Conservation (phyloP, 2,329 filamentous ascomycete genomes). For the Diaporthe nobilis region DNA sequence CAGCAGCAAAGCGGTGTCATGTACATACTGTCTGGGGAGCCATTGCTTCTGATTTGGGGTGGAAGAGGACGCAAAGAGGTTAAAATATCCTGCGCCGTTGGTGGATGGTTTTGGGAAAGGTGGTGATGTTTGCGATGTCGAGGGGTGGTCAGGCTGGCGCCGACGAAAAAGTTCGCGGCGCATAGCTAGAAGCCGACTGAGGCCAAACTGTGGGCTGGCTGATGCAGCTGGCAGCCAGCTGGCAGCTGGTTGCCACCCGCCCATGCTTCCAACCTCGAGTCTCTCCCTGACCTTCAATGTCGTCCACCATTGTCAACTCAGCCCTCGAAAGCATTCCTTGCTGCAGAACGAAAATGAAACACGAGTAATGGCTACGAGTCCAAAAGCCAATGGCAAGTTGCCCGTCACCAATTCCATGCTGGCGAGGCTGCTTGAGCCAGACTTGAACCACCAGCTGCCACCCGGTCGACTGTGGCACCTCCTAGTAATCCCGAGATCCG, state of each 20-base stretch:
- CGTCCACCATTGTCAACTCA: neutral
- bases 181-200: neutral
- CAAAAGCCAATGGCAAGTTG: neutral
- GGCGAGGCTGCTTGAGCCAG: neutral
- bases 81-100: constrained; percentile 84
- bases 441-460: neutral
- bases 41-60: constrained; percentile 73
- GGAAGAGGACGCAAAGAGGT: constrained; percentile 71
- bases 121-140: constrained; percentile 26
- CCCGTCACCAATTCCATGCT: neutral
- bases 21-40: constrained; percentile 90
- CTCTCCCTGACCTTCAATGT: neutral
- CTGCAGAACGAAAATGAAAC: neutral
- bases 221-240: constrained; percentile 17
- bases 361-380: neutral
- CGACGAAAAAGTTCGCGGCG: constrained; percentile 36
- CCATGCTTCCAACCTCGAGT: neutral
- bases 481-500: constrained; percentile 10
- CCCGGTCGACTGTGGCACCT: neutral
- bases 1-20: constrained; percentile 94
- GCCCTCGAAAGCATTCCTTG: neutral
- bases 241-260: neutral
- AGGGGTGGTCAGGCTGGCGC: constrained; percentile 23
- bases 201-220: constrained; percentile 34
- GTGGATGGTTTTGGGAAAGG: constrained; percentile 41